Evolutionary conservation across 2,329 filamentous ascomycete species (phyloP).

Genomic region (Epichloe gansuensis): DNA sequence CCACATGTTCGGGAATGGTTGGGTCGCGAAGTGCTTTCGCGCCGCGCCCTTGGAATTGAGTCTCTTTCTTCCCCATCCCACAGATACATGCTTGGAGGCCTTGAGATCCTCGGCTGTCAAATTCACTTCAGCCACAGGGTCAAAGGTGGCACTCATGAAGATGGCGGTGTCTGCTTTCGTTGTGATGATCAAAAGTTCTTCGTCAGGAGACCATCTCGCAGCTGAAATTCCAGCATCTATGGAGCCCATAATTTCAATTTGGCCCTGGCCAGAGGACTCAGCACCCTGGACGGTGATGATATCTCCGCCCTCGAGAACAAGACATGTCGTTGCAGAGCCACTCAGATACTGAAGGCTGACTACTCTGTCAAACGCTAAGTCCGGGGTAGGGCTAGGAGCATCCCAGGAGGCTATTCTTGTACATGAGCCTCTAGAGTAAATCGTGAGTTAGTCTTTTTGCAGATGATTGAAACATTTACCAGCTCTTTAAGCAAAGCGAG

Average conservation of each 20-base stretch:
- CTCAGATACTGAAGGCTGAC: constrained; percentile 75
- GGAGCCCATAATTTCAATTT: constrained; percentile 90
- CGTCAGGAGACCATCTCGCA: constrained; percentile 88
- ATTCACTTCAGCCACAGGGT: constrained; percentile 63
- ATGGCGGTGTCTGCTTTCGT: constrained; percentile 70
- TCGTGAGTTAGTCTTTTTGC: neutral
- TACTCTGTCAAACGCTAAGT: constrained; percentile 62
- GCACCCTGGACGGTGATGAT: constrained; percentile 73
- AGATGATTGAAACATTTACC: neutral
- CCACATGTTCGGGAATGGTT: constrained; percentile 85
- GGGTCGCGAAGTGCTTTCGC: constrained; percentile 81
- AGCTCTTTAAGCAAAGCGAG: neutral
- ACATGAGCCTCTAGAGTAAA: constrained; percentile 11
- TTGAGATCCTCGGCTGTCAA: constrained; percentile 68
- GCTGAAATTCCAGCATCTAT: constrained; percentile 86
- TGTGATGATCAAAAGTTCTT: constrained; percentile 74
- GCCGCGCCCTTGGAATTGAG: constrained; percentile 88
- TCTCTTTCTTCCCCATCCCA: constrained; percentile 97
- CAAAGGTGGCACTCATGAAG: constrained; percentile 88
- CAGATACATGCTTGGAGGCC: constrained; percentile 85
- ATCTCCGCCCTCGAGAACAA: constrained; percentile 83
- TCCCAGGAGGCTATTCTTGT: constrained; percentile 71
- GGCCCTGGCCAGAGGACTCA: constrained; percentile 36
- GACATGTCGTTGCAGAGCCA: constrained; percentile 63
- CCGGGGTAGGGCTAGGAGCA: constrained; percentile 66